Percentiles rank a stretch among this genome's conserved stretches.
Evolutionary conservation across 371 early-diverging fungal species (phyloP).

Genomic region (Lichtheimia corymbifera): DNA sequence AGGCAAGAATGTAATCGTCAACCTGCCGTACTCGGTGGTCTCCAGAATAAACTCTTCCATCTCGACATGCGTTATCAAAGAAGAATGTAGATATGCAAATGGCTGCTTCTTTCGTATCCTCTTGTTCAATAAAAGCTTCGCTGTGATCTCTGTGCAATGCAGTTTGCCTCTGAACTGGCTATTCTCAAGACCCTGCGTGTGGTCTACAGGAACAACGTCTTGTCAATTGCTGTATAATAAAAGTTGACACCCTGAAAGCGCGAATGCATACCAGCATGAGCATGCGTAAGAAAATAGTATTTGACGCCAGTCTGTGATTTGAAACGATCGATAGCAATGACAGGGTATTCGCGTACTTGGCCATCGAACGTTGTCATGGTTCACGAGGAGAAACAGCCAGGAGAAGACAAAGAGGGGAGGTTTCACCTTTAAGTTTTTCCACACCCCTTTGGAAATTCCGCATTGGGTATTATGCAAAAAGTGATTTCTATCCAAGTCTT

Average conservation of each 20-base stretch:
- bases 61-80: constrained; percentile 23
- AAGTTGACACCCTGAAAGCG: not conserved
- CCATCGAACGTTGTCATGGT: constrained; percentile 48
- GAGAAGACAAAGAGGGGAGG: too few relatives aligned
- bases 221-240: not conserved
- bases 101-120: constrained; percentile 4
- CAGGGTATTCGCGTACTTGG: constrained; percentile 46
- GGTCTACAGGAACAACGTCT: constrained; percentile 20
- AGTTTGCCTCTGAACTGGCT: constrained; percentile 24
- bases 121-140: constrained; percentile 30
- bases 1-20: constrained; percentile 29
- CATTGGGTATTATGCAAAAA: too few relatives aligned
- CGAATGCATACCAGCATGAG: constrained; percentile 27
- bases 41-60: constrained; percentile 12
- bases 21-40: constrained; percentile 24
- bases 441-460: too few relatives aligned
- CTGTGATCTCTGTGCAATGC: constrained; percentile 40
- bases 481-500: too few relatives aligned
- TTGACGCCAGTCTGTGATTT: constrained; percentile 20
- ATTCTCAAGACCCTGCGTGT: constrained; percentile 28
- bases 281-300: constrained; percentile 42
- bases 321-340: constrained; percentile 44
- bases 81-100: constrained; percentile 23
- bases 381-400: too few relatives aligned
- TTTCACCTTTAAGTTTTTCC: too few relatives aligned